Percentiles rank a stretch among this genome's conserved stretches.
Evolutionary conservation across 345 rosid genomes (phyloP).

Genomic region (Eucalyptus tenuipes): DNA sequence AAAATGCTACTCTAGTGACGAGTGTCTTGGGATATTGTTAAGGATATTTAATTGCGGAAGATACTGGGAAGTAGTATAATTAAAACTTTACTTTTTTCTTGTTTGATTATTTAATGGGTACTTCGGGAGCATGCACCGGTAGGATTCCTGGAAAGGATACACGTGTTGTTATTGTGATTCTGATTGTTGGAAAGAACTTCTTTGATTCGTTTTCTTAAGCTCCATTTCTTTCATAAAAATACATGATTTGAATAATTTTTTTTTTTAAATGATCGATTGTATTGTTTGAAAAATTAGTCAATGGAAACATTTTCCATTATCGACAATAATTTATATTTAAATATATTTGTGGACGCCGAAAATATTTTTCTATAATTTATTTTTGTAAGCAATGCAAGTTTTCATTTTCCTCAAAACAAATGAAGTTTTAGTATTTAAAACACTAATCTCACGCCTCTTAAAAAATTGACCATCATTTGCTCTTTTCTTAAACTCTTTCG

Average conservation of each 20-base stretch:
- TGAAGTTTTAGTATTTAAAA: not conserved
- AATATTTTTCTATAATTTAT: no score
- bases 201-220: not conserved
- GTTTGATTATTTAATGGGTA: not conserved
- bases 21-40: not conserved
- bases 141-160: not conserved
- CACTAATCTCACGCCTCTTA: not conserved
- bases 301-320: no score
- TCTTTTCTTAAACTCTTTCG: not conserved
- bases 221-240: no score
- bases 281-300: accelerated
- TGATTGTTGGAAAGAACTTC: not conserved
- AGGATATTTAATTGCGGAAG: not conserved
- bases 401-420: no score
- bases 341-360: no score
- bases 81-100: not conserved
- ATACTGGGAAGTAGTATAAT: not conserved
- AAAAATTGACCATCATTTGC: not conserved
- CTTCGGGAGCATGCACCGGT: accelerated
- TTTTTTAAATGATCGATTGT: no score
- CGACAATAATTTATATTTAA: no score
- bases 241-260: accelerated
- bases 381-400: no score
- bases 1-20: not conserved
- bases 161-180: not conserved